Base-by-base conservation (phyloP, 1,139 yeast genomes). In the Wickerhamomyces sp. region DNA sequence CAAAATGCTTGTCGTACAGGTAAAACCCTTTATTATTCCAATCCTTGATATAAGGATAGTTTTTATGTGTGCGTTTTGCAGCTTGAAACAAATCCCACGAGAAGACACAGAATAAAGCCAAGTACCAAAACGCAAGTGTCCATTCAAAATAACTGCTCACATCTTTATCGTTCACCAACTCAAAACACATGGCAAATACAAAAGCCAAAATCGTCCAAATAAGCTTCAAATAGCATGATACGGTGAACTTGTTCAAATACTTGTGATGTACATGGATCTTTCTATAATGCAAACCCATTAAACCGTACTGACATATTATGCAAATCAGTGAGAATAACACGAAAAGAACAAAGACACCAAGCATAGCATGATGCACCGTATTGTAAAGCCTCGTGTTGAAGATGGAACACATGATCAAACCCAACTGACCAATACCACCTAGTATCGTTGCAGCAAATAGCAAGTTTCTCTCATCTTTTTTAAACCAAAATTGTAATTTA, bases 111-210 rank as follows among this genome's bases (percentile, higher is more conserved):
- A 81, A 72, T 42, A 84, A 67, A 25, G 81, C 54, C 9, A 95
- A 93, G 54, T 85, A 88, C 78, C 86, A 81, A 61, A 80, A 89
- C 7, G 89, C 79, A 30, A 88, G 61, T 8, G 76, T 54, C 96
- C 97, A 89, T 58, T 89, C 97, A 56, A 83, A 78, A 1, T 84
- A 62, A 4, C 75, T 85, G 17, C 70, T 61, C 13, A 67, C 59
- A 25, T 67, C 60, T 10, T 62, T 40, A 26, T 63, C 68, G 2
- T 68, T 61, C 36, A 64, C 59, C 2, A 60, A 70, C 12, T 78
- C 91, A 51, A 87, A 89, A 28, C 75, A 68, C 21, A 82, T 62
- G 5, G 93, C 95, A 55, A 86, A 70, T 0, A 65, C 75, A 18
- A 82, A 64, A 2, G 95, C 95, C n/a, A 70, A 56, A 4, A 66